These are phyloP conservation scores for Blastobotrys americana DNA, from an alignment of 805 yeast species.

Conservation along the genomic window DNA sequence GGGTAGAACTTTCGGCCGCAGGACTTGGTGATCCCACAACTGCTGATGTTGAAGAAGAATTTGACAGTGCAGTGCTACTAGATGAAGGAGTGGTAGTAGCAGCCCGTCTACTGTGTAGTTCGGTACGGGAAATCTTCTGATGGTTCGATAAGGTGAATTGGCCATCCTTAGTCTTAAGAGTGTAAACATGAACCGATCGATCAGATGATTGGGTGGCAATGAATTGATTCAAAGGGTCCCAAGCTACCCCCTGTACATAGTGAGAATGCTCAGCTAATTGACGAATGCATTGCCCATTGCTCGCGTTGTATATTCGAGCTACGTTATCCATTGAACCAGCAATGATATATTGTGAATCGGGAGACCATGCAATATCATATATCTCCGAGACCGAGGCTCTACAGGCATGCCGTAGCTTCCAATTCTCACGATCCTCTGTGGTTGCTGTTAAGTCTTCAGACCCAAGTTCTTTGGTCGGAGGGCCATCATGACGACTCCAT, in stretches of 20 bases:
- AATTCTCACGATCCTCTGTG: slow-evolving; percentile 49
- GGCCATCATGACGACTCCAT: slow-evolving; percentile 47
- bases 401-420: slow-evolving; percentile 53
- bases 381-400: slow-evolving; percentile 54
- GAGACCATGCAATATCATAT: slow-evolving; percentile 91
- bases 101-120: slow-evolving; percentile 36
- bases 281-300: slow-evolving; percentile 48
- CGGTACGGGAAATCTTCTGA: slow-evolving; percentile 48
- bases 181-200: slow-evolving; percentile 67
- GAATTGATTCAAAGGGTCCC: slow-evolving; percentile 83
- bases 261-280: slow-evolving; percentile 71
- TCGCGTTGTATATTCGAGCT: slow-evolving; percentile 57
- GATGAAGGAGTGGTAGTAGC: slow-evolving; percentile 18
- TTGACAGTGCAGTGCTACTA: background rate
- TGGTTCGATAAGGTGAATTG: slow-evolving; percentile 34
- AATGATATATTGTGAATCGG: slow-evolving; percentile 66
- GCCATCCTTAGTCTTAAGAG: slow-evolving; percentile 32
- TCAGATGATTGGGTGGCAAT: slow-evolving; percentile 89
- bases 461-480: slow-evolving; percentile 48
- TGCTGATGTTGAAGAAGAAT: background rate
- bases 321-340: slow-evolving; percentile 90
- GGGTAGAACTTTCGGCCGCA: slow-evolving; percentile 6
- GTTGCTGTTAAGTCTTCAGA: slow-evolving; percentile 9
- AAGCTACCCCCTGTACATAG: slow-evolving; percentile 90
- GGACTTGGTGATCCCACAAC: background rate